Evolutionary conservation across 768 basidiomycete species (phyloP).

Genomic region (Pleurotus eryngii): DNA sequence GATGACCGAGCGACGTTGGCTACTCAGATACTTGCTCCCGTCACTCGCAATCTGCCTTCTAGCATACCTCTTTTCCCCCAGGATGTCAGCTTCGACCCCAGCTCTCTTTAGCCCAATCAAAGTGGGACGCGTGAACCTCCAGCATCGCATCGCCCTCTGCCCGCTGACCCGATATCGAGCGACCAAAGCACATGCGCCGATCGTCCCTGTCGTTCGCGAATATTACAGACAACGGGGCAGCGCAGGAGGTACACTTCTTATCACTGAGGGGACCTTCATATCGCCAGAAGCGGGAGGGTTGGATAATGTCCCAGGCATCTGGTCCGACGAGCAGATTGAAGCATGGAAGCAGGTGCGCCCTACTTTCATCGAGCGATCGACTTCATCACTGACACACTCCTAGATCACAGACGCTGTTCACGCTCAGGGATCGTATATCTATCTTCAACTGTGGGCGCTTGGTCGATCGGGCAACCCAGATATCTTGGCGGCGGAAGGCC

Average conservation of each 20-base stretch:
- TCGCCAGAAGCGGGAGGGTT: constrained; percentile 46
- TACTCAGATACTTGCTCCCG: too few species aligned
- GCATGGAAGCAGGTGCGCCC: constrained; percentile 51
- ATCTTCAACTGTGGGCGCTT: constrained; percentile 55
- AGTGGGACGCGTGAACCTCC: too few species aligned
- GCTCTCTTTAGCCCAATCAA: too few species aligned
- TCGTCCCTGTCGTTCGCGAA: constrained; percentile 28
- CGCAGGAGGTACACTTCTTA: constrained; percentile 48
- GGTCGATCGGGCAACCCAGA: constrained; percentile 38
- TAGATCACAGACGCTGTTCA: constrained; percentile 60
- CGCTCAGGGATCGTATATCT: constrained; percentile 43
- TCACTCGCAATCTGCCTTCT: too few species aligned
- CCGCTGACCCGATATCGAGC: background rate
- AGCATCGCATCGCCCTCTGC: too few species aligned
- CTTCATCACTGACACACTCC: background rate
- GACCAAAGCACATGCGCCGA: constrained; percentile 7
- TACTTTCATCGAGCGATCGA: background rate
- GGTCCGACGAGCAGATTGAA: constrained; percentile 30
- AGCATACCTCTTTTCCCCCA: too few species aligned
- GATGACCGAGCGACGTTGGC: too few species aligned
- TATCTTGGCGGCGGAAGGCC: constrained; percentile 32
- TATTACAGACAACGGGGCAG: constrained; percentile 49
- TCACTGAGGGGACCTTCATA: constrained; percentile 58
- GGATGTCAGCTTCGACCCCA: too few species aligned
- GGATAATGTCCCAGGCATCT: constrained; percentile 52